Percentiles rank a stretch among this genome's conserved stretches.
Conservation (phyloP, 352 stramenopile genomes). For the Phytophthora parvispora region DNA sequence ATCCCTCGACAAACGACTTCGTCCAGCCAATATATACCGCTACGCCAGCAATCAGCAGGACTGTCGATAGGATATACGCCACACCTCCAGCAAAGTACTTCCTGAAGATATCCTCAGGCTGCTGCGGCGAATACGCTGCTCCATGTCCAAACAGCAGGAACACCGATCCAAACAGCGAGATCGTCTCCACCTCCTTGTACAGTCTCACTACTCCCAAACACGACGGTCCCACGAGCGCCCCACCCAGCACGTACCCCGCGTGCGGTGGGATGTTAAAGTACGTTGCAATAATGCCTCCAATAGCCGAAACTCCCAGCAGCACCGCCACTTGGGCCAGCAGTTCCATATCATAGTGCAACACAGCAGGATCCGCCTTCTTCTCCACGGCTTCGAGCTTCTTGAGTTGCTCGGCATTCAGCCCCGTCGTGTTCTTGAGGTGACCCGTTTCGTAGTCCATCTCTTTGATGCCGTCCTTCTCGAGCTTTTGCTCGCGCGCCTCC, state of each 20-base stretch:
- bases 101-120: constrained; percentile 74
- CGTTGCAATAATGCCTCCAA: constrained; percentile 91
- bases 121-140: constrained; percentile 75
- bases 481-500: constrained; percentile 81
- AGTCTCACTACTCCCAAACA: constrained; percentile 88
- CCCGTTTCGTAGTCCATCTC: constrained; percentile 89
- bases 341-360: constrained; percentile 91
- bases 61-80: constrained; percentile 77
- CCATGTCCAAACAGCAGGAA: constrained; percentile 95
- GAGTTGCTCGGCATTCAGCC: constrained; percentile 64
- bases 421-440: constrained; percentile 80
- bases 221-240: constrained; percentile 91
- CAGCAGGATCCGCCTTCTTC: constrained; percentile 85
- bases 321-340: constrained; percentile 88
- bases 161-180: constrained; percentile 95
- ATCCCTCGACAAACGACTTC: constrained; percentile 74
- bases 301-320: constrained; percentile 82
- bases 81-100: constrained; percentile 80
- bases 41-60: constrained; percentile 76
- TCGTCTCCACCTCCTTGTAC: constrained; percentile 94
- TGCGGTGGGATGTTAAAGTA: constrained; percentile 92
- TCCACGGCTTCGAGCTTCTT: constrained; percentile 84
- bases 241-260: constrained; percentile 92
- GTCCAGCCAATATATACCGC: constrained; percentile 85
- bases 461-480: constrained; percentile 85